A percentile compares a stretch with the other conserved stretches of the same genome.
phyloP scores from a whole-genome alignment of 2,329 filamentous ascomycete genomes.

The Neofusicoccum sp. region DNA sequence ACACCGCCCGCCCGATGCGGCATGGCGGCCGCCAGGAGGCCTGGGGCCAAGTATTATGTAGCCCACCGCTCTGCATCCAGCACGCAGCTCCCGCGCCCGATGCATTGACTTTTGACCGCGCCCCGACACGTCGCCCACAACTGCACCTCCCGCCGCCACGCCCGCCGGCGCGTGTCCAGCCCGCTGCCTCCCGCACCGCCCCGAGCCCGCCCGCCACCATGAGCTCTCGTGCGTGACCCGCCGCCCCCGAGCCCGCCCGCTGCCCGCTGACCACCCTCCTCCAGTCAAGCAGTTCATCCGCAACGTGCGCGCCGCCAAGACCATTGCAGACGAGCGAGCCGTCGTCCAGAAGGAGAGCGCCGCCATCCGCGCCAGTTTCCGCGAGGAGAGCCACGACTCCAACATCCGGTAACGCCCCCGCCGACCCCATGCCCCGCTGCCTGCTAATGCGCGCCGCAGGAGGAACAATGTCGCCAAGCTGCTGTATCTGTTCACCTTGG shows the following conservation, averaged over 20 bases:
- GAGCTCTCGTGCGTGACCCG: constrained; percentile 57
- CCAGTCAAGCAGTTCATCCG: constrained; percentile 99
- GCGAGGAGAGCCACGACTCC: constrained; percentile 93
- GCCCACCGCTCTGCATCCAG: neutral
- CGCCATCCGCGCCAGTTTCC: constrained; percentile 93
- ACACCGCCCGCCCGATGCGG: constrained; percentile 5
- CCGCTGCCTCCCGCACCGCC: neutral
- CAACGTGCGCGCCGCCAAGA: constrained; percentile 97
- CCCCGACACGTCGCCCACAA: neutral
- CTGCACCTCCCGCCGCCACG: constrained; percentile 1
- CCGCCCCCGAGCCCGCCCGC: constrained; percentile 27
- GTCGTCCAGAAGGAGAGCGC: constrained; percentile 99
- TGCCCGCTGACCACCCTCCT: constrained; percentile 25
- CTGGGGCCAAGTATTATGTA: neutral
- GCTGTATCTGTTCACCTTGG: constrained; percentile 95
- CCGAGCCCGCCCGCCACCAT: constrained; percentile 56
- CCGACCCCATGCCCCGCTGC: constrained; percentile 23
- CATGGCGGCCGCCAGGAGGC: constrained; percentile 15
- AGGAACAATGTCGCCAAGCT: constrained; percentile 99
- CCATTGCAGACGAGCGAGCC: constrained; percentile 96
- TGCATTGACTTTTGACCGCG: constrained; percentile 9
- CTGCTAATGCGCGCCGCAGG: constrained; percentile 52
- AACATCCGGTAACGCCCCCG: constrained; percentile 71
- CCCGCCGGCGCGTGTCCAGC: constrained; percentile 6
- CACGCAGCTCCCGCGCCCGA: constrained; percentile 8